Percentiles rank a stretch among this genome's conserved stretches.
phyloP scores from a whole-genome alignment of 1,284 basidiomycete species.

The Ganoderma meredithae region DNA sequence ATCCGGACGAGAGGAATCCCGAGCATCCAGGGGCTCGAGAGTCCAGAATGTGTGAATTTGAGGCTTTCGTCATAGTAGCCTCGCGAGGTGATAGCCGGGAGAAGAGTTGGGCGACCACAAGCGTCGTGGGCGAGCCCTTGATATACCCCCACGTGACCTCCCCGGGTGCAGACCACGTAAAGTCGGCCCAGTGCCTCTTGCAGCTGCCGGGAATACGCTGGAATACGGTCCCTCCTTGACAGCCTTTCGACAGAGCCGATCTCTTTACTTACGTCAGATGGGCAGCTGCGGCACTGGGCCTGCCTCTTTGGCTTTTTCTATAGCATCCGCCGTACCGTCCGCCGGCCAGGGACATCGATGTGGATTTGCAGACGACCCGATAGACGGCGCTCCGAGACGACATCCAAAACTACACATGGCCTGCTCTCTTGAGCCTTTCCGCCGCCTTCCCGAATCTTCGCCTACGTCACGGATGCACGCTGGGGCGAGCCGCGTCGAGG shows the following conservation, averaged over 20 bases:
- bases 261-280: neutral
- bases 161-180: neutral
- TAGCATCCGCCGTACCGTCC: neutral
- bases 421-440: neutral
- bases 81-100: conserved; percentile 3
- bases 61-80: conserved; percentile 1
- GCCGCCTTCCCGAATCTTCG: neutral
- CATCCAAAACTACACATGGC: conserved; percentile 2
- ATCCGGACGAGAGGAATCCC: neutral
- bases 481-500: neutral
- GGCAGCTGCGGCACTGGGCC: neutral
- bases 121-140: neutral
- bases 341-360: neutral
- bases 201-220: neutral
- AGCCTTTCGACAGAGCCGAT: neutral
- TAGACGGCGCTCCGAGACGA: conserved; percentile 1
- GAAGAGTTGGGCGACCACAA: neutral
- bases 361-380: conserved; percentile 1
- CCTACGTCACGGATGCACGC: neutral
- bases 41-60: neutral
- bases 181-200: no score
- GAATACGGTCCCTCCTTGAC: neutral
- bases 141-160: conserved; percentile 1
- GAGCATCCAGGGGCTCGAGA: neutral
- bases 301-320: neutral